These are phyloP conservation scores for Herpetospermum pedunculosum DNA, from an alignment of 306 rosid genomes.

Conservation along the genomic window DNA sequence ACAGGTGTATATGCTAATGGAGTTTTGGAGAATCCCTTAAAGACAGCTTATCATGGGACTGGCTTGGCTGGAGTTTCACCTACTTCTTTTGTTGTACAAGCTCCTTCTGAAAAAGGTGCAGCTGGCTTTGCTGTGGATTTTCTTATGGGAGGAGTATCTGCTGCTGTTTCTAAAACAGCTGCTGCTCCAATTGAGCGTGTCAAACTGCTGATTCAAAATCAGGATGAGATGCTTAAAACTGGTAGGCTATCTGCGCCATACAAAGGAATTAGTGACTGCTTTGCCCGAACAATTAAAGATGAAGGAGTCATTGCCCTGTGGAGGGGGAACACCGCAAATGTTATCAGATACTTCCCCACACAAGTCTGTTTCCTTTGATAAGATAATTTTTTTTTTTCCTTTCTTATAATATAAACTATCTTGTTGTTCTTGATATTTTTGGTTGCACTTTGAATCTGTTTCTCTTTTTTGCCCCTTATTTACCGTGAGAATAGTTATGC, in stretches of 20 bases:
- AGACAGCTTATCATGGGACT: conserved; percentile 15
- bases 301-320: conserved; percentile 71
- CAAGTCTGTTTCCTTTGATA: conserved; percentile 38
- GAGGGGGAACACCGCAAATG: conserved; percentile 95
- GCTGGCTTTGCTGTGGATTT: conserved; percentile 48
- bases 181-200: conserved; percentile 91
- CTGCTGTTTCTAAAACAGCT: conserved; percentile 86
- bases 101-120: conserved; percentile 64
- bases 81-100: conserved; percentile 27
- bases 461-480: background rate
- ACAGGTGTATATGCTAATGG: conserved; percentile 25
- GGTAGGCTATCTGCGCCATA: conserved; percentile 78
- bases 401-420: background rate
- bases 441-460: background rate
- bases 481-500: background rate
- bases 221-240: conserved; percentile 72
- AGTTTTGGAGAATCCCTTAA: conserved; percentile 23
- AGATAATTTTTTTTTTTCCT: background rate
- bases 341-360: conserved; percentile 82
- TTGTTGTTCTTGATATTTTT: background rate
- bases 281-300: conserved; percentile 70
- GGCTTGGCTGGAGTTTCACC: conserved; percentile 31
- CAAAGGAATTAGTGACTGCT: conserved; percentile 74
- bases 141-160: conserved; percentile 92
- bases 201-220: conserved; percentile 70